Conservation (phyloP, 306 rosid species). For the Neltuma alba region DNA sequence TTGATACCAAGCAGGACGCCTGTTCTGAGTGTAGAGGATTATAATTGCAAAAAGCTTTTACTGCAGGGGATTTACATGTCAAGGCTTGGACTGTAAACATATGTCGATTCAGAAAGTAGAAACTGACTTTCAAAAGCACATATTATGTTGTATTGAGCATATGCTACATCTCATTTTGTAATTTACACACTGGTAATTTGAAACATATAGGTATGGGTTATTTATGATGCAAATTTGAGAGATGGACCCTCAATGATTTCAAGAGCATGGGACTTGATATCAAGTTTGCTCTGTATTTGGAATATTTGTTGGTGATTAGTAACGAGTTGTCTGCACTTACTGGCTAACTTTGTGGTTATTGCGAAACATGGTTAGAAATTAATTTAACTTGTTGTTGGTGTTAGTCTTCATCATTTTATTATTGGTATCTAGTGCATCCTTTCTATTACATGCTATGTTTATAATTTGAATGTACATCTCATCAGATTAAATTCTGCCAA, state of each 20-base stretch:
- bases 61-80: neutral
- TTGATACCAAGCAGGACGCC: no score
- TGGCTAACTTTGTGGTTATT: neutral
- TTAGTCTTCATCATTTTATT: constrained; percentile 1
- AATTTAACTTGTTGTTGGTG: neutral
- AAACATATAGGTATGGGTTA: neutral
- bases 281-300: neutral
- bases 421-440: constrained; percentile 3
- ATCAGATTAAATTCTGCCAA: constrained; percentile 21
- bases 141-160: neutral
- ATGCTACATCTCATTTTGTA: neutral
- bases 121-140: neutral
- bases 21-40: neutral
- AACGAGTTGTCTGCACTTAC: neutral
- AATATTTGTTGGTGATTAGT: neutral
- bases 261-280: neutral
- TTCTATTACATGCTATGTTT: neutral
- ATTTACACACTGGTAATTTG: constrained; percentile 13
- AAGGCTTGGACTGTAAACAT: neutral
- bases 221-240: constrained; percentile 3
- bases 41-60: neutral
- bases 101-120: neutral
- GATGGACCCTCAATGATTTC: neutral
- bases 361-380: neutral
- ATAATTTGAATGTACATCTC: neutral